Conservation (phyloP, 163 green algal genomes). For the Chlamydomonas reinhardtii region DNA sequence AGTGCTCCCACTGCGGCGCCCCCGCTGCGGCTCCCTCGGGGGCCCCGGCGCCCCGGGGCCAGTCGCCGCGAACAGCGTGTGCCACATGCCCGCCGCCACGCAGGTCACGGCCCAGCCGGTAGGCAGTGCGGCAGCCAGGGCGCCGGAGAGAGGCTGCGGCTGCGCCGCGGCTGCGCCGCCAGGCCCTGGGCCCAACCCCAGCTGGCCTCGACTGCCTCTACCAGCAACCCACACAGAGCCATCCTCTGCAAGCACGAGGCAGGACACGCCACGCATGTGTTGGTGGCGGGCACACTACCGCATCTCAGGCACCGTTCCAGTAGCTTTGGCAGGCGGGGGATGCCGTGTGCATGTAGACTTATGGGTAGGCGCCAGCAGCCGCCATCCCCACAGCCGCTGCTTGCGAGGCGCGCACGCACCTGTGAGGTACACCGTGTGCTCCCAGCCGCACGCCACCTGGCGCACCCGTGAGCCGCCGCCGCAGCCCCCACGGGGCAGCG, state of each 20-base stretch:
- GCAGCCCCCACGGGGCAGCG: not conserved
- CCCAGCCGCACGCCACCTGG: constrained; percentile 26
- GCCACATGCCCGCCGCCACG: constrained; percentile 15
- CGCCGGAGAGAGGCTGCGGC: not conserved
- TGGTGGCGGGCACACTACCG: no score
- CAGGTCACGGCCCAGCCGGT: not conserved
- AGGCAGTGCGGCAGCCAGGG: not conserved
- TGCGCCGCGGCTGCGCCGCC: not conserved
- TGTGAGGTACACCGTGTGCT: constrained; percentile 25
- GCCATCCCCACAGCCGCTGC: no score
- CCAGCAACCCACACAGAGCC: not conserved
- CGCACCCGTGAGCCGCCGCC: not conserved
- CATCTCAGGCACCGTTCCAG: no score
- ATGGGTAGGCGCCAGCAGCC: no score
- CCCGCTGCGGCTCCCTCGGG: not conserved
- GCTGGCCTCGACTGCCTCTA: not conserved
- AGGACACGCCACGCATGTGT: not conserved
- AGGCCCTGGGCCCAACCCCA: not conserved
- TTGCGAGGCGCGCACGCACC: not conserved
- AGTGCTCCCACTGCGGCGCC: not conserved
- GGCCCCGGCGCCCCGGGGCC: not conserved
- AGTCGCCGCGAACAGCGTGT: not conserved
- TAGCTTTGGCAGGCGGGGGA: no score
- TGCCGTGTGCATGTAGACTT: no score
- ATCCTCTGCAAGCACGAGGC: not conserved